These are phyloP conservation scores for Curvularia spicifera DNA, from an alignment of 2,329 filamentous ascomycete species.

Conservation along the genomic window DNA sequence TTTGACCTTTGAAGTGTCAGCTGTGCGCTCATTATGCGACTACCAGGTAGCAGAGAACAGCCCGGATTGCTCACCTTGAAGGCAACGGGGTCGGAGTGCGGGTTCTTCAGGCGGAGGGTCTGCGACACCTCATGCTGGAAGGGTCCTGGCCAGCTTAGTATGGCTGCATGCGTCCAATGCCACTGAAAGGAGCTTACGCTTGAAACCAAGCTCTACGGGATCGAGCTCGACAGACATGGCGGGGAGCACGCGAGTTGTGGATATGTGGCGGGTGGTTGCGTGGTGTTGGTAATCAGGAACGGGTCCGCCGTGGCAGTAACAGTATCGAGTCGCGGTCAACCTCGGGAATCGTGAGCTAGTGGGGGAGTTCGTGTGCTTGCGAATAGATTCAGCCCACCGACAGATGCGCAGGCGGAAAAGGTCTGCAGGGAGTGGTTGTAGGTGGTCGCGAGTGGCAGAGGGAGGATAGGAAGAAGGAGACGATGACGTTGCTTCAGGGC, in stretches of 20 bases:
- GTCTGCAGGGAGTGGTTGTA: slow-evolving; percentile 16
- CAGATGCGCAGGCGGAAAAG: slow-evolving; percentile 10
- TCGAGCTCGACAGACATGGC: slow-evolving; percentile 95
- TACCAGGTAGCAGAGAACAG: neutral
- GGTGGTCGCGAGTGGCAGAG: slow-evolving; percentile 16
- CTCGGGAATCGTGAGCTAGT: slow-evolving; percentile 16
- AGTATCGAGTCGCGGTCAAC: slow-evolving; percentile 23
- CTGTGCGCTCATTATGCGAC: neutral
- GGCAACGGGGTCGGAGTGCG: slow-evolving; percentile 63
- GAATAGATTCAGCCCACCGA: neutral
- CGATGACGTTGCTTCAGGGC: slow-evolving; percentile 24
- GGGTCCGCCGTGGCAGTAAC: slow-evolving; percentile 20
- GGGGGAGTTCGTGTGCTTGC: slow-evolving; percentile 11
- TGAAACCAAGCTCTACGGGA: slow-evolving; percentile 89
- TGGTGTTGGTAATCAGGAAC: slow-evolving; percentile 42
- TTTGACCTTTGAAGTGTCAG: slow-evolving; percentile 74
- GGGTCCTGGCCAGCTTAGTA: slow-evolving; percentile 57
- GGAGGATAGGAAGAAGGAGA: slow-evolving; percentile 16
- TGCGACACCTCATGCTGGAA: slow-evolving; percentile 70
- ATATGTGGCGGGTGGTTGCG: slow-evolving; percentile 22
- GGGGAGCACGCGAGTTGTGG: slow-evolving; percentile 27
- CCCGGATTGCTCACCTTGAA: slow-evolving; percentile 64
- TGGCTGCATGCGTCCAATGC: slow-evolving; percentile 1
- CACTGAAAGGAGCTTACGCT: slow-evolving; percentile 66
- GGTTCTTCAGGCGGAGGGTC: slow-evolving; percentile 64